A percentile compares a stretch with the other conserved stretches of the same genome.
phyloP scores from a whole-genome alignment of 2,329 filamentous ascomycete genomes.

The Monilinia fructicola region DNA sequence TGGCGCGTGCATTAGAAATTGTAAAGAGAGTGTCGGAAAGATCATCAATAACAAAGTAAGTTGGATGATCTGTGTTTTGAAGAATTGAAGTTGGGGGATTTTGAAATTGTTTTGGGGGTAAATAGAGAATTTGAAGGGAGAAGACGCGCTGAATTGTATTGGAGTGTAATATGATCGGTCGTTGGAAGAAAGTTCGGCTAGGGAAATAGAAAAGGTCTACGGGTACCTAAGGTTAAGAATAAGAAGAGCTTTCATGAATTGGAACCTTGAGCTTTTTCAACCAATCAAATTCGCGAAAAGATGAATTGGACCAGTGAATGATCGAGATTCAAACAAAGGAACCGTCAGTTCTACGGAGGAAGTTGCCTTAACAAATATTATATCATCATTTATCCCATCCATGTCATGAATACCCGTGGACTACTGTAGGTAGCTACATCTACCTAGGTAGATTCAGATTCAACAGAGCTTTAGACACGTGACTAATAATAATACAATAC shows the following conservation, averaged over 20 bases:
- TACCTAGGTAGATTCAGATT: too few relatives aligned
- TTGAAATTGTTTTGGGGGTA: constrained; percentile 24
- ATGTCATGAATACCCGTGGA: too few relatives aligned
- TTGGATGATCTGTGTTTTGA: constrained; percentile 18
- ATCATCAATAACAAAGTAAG: constrained; percentile 25
- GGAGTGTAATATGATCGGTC: neutral
- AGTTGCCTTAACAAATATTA: constrained; percentile 19
- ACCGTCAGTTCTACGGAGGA: too few relatives aligned
- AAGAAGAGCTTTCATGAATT: constrained; percentile 12
- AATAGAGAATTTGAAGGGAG: constrained; percentile 24
- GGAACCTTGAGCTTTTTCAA: neutral
- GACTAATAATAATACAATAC: too few relatives aligned
- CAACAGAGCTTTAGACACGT: too few relatives aligned
- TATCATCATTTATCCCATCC: neutral
- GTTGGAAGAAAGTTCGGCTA: constrained; percentile 23
- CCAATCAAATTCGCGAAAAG: constrained; percentile 26
- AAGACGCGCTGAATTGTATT: constrained; percentile 15
- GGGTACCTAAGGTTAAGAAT: too few relatives aligned
- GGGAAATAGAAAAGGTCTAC: constrained; percentile 1
- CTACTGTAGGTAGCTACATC: too few relatives aligned
- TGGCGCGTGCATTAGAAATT: constrained; percentile 37
- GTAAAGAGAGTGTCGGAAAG: constrained; percentile 31
- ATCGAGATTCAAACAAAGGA: constrained; percentile 16
- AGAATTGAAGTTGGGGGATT: constrained; percentile 27
- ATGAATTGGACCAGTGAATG: constrained; percentile 12